Evolutionary conservation across 1,284 basidiomycete genomes (phyloP), one percentile per base, ranked within the genome.

Genomic region (Ustanciosporium gigantosporum): DNA sequence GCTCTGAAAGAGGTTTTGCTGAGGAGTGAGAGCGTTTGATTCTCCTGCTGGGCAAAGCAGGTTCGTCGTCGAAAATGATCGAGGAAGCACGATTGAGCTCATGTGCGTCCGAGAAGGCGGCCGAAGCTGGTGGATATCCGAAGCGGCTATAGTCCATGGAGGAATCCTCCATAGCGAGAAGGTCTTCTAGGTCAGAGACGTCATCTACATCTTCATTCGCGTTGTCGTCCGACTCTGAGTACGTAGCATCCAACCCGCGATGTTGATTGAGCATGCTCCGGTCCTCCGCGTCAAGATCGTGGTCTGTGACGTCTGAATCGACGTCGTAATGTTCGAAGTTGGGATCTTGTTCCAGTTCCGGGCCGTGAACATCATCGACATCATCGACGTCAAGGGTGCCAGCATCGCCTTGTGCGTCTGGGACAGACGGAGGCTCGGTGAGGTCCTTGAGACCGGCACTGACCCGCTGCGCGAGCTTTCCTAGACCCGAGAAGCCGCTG

Each of bases 401-500:
- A 29, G 27, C 27, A 11, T 29, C 27, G n/a, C 27, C n/a, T 29
- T 9, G 11, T 29, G 27, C n/a, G 9, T 29, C 11, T 11, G 27
- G 27, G 11, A 29, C 11, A 9, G 9, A 9, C n/a, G 27, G 27
- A 9, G 27, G 31, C 14, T 38, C 37, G 17, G 61, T 55, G 19
- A 65, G 45, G 36, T 65, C 61, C 31, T 50, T 65, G 37, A 65
- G 61, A 25, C 61, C 61, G 8, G 41, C 56, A 7, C 52, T 51
- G 17, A 46, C 46, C 13, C 61, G 55, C 29, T 65, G 55, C 15
- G 55, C 68, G 34, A 64, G 19, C 29, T 45, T 48, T 15, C 70
- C 90, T 8, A 91, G 80, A 32, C 82, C 85, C n/a, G 85, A 83
- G 67, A 91, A 89, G 15, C 82, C 82, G 36, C 82, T 82, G 76